These are phyloP conservation scores for Marasmius oreades DNA, from an alignment of 1,284 basidiomycete genomes.

Conservation along the genomic window DNA sequence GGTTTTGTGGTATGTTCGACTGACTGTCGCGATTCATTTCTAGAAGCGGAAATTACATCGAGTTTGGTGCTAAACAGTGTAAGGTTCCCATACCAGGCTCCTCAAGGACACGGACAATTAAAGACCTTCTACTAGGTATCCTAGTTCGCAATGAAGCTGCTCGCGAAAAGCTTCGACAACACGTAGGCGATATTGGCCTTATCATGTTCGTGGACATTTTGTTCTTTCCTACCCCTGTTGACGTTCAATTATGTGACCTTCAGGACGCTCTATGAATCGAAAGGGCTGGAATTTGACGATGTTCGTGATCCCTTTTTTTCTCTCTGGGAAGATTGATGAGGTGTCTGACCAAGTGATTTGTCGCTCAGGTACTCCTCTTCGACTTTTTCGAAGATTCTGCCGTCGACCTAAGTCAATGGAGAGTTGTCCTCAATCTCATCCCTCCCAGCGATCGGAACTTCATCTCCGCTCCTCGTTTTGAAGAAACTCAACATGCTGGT, in stretches of 20 bases:
- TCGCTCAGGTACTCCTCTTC: conserved; percentile 58
- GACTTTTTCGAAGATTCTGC: conserved; percentile 69
- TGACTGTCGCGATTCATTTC: neutral
- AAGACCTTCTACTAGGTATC: conserved; percentile 43
- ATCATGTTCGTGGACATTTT: conserved; percentile 52
- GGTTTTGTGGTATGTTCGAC: neutral
- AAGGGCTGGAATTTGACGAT: conserved; percentile 73
- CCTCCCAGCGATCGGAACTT: conserved; percentile 17
- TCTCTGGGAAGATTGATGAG: neutral
- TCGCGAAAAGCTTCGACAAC: conserved; percentile 40
- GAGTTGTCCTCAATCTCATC: conserved; percentile 50
- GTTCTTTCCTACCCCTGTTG: neutral
- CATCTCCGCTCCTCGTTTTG: conserved; percentile 44
- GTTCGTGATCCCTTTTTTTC: conserved; percentile 30
- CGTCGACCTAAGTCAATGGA: conserved; percentile 50
- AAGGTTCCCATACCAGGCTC: conserved; percentile 10
- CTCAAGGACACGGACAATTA: neutral
- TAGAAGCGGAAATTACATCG: conserved; percentile 40
- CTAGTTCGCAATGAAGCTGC: conserved; percentile 63
- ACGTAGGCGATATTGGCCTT: conserved; percentile 58
- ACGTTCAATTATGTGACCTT: neutral
- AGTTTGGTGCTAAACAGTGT: conserved; percentile 72
- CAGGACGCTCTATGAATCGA: conserved; percentile 72
- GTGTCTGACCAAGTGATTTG: neutral
- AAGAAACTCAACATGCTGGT: conserved; percentile 45